These are phyloP conservation scores for Alternaria sp. DNA, from an alignment of 2,329 filamentous ascomycete genomes.

Conservation along the genomic window DNA sequence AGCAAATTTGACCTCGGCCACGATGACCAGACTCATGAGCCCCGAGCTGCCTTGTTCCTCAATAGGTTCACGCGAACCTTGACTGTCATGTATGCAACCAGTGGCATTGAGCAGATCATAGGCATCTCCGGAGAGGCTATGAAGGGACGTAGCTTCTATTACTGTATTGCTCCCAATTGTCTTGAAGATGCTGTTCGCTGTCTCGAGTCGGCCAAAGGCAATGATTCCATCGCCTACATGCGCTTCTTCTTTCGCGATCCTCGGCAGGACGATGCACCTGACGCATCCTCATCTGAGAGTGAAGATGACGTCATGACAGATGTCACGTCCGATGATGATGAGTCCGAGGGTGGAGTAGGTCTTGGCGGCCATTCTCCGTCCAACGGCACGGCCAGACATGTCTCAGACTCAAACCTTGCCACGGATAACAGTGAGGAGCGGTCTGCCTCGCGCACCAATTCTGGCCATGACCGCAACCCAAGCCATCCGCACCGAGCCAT, in stretches of 20 bases:
- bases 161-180: constrained; percentile 82
- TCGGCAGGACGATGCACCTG: constrained; percentile 58
- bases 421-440: constrained; percentile 31
- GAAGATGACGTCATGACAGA: constrained; percentile 60
- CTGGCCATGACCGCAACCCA: constrained; percentile 56
- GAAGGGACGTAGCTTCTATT: constrained; percentile 82
- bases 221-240: constrained; percentile 89
- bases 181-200: constrained; percentile 78
- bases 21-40: constrained; percentile 70
- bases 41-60: constrained; percentile 82
- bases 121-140: constrained; percentile 75
- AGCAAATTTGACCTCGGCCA: constrained; percentile 74
- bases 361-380: constrained; percentile 46
- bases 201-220: constrained; percentile 84
- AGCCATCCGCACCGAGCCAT: constrained; percentile 45
- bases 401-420: constrained; percentile 28
- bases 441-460: constrained; percentile 53
- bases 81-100: constrained; percentile 86
- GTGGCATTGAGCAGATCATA: constrained; percentile 76
- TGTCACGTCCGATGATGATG: constrained; percentile 59
- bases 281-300: constrained; percentile 56
- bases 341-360: constrained; percentile 57
- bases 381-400: constrained; percentile 30
- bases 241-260: constrained; percentile 86
- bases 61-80: constrained; percentile 86